These are phyloP conservation scores for Xanthoconium stramineum DNA, from an alignment of 768 basidiomycete genomes.

Conservation along the genomic window DNA sequence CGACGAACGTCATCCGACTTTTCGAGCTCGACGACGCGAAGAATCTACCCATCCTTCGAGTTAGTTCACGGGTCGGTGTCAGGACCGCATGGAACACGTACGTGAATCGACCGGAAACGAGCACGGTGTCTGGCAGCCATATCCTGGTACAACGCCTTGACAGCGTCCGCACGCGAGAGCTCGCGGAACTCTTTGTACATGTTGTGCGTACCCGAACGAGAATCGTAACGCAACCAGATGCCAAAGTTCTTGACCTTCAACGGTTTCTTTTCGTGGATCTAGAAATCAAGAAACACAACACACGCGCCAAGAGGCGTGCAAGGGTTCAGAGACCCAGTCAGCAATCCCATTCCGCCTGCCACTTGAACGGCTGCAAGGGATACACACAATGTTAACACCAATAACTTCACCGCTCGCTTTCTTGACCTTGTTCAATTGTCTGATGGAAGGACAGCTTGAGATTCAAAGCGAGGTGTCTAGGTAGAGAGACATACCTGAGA, in stretches of 20 bases:
- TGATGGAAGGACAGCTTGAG: conserved; percentile 24
- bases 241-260: conserved; percentile 99
- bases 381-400: conserved; percentile 94
- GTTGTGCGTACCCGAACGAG: conserved; percentile 99
- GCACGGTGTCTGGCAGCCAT: conserved; percentile 99
- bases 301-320: conserved; percentile 1
- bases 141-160: conserved; percentile 97
- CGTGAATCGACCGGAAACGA: conserved; percentile 98
- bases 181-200: conserved; percentile 99
- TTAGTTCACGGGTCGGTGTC: neutral
- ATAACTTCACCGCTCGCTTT: conserved; percentile 99
- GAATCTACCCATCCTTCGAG: conserved; percentile 56
- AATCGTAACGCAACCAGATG: conserved; percentile 99
- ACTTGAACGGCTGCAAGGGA: conserved; percentile 74
- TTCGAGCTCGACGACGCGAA: conserved; percentile 94
- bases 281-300: conserved; percentile 29
- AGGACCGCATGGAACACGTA: conserved; percentile 37
- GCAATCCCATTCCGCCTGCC: conserved; percentile 77
- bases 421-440: conserved; percentile 98
- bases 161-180: conserved; percentile 89
- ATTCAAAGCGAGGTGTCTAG: neutral
- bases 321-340: conserved; percentile 34
- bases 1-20: conserved; percentile 90
- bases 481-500: conserved; percentile 59
- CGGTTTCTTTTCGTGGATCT: conserved; percentile 98